Conservation (phyloP, 176 grass and related monocot genomes). For the Dendrocalamus sinicus region DNA sequence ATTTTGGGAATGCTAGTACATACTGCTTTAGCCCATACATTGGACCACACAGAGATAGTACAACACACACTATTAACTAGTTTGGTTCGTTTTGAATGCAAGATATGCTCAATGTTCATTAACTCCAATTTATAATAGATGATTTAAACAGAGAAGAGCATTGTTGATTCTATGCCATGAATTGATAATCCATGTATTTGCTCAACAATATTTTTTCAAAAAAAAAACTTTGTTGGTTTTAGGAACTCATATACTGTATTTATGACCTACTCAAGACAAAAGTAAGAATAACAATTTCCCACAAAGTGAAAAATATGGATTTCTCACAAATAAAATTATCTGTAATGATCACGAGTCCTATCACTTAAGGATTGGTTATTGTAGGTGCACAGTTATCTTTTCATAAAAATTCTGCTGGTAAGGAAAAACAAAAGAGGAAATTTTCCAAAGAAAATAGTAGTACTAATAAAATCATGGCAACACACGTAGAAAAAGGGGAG, state of each 20-base stretch:
- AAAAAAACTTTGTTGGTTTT: not conserved
- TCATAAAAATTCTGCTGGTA: constrained; percentile 12
- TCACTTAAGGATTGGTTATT: not conserved
- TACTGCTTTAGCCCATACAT: not conserved
- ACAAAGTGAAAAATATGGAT: not conserved
- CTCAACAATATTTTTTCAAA: not conserved
- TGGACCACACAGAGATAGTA: not conserved
- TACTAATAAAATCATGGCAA: not conserved
- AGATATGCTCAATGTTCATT: constrained; percentile 12
- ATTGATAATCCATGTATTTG: not conserved
- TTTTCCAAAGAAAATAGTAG: not conserved
- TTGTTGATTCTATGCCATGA: constrained; percentile 8
- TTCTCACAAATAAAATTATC: not conserved
- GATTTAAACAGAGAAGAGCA: not conserved
- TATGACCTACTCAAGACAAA: constrained; percentile 2
- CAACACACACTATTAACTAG: not conserved
- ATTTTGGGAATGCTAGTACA: constrained; percentile 12
- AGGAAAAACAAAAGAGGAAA: not conserved
- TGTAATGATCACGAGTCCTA: not conserved
- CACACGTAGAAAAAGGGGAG: not conserved
- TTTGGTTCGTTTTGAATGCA: constrained; percentile 10
- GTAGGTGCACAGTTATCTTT: constrained; percentile 7
- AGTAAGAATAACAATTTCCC: not conserved
- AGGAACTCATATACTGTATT: not conserved
- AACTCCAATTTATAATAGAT: constrained; percentile 12